Conservation (phyloP, 306 rosid species). For the Begonia loranthoides region DNA sequence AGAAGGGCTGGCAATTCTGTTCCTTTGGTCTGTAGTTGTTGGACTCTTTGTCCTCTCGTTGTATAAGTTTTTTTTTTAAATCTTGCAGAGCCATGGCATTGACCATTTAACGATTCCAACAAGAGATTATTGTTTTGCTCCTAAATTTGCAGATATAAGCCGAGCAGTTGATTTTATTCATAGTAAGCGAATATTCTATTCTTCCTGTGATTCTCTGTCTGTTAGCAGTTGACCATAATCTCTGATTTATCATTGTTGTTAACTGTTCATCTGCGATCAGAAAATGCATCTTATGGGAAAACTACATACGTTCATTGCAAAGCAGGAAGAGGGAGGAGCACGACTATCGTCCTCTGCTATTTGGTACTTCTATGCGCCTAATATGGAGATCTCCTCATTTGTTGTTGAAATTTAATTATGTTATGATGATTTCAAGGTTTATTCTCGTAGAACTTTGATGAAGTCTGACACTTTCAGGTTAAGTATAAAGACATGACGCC, state of each 20-base stretch:
- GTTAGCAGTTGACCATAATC: background rate
- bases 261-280: slow-evolving; percentile 17
- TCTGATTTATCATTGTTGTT: no score
- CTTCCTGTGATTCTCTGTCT: slow-evolving; percentile 3
- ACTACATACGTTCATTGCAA: slow-evolving; percentile 95
- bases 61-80: no score
- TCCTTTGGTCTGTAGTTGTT: background rate
- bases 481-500: slow-evolving; percentile 85
- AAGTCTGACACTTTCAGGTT: slow-evolving; percentile 31
- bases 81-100: slow-evolving; percentile 71
- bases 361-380: slow-evolving; percentile 38
- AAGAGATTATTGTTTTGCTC: slow-evolving; percentile 94
- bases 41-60: background rate
- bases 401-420: background rate
- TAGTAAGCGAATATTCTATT: slow-evolving; percentile 27
- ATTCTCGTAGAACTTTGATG: background rate
- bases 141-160: slow-evolving; percentile 60
- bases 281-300: slow-evolving; percentile 48
- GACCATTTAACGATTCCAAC: slow-evolving; percentile 92
- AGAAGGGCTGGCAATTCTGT: no score
- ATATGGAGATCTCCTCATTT: background rate
- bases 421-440: no score
- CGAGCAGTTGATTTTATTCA: slow-evolving; percentile 93
- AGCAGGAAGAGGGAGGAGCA: slow-evolving; percentile 97
- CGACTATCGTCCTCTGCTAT: slow-evolving; percentile 92